Base-by-base conservation (phyloP, 2,329 filamentous ascomycete genomes). In the Parasarocladium wereldwijsianum region DNA sequence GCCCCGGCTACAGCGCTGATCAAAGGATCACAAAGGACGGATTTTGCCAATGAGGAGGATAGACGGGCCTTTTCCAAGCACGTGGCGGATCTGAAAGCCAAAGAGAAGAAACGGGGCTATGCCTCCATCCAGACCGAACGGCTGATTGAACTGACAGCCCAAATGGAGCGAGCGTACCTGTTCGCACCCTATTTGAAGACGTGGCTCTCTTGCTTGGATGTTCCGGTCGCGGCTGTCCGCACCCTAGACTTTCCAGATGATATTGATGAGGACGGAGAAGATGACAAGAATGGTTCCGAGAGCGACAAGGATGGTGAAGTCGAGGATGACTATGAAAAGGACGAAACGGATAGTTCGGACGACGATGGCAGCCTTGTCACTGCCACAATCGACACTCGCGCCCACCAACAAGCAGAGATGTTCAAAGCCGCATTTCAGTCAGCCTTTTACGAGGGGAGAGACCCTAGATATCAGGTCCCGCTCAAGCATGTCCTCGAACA, bases 51-150 rank as follows among this genome's bases (percentile, higher is more conserved):
- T 41, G 67, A 70, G 40, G 52, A 54, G 10, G 58, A 62, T 35
- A 71, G 71, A 40, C 60, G 63, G 33, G 47, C 58, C 12, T 73
- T 67, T 66, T n/a, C n/a, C n/a, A n/a, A n/a, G n/a, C n/a, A n/a
- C n/a, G 56, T 73, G 9, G 57, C 65, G 37, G 65, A 71, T 38
- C 47, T 74, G 8, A 64, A 70, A 37, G 61, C 60, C 19, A 67
- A 70, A 49, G 67, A 73, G 34, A 59, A 58, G 34, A 64, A 65
- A 27, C 70, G 64, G 4, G 67, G 68, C 1, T 71, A 72, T 40
- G 64, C 64, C 34, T 60, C 64, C 9, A 52, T 68, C 34, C 66
- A 59, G 29, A 55, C 64, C 17, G 55, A 60, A 26, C 57, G 69
- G 34, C 70, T 69, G 37, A 52, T 60, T 14, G 46, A 50, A 9